phyloP scores from a whole-genome alignment of 352 stramenopile genomes.

The Phytophthora idaei region DNA sequence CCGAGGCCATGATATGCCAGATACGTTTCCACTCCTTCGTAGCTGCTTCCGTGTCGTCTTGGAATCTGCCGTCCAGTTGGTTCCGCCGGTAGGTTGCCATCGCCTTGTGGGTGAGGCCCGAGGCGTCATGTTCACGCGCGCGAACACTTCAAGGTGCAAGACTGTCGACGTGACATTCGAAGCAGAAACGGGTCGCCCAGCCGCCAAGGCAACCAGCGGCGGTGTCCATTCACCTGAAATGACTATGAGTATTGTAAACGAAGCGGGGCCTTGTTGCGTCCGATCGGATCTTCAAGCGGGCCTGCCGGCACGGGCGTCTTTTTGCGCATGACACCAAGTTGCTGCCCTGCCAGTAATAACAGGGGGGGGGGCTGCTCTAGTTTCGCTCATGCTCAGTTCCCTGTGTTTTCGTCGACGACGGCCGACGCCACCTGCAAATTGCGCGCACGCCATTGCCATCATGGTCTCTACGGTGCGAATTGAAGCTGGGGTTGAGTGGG shows the following conservation, averaged over 20 bases:
- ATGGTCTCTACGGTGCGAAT: constrained; percentile 18
- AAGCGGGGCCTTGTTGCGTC: constrained; percentile 8
- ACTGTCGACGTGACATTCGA: constrained; percentile 25
- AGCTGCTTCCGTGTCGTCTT: no score
- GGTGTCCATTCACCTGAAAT: constrained; percentile 2
- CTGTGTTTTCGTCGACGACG: background rate
- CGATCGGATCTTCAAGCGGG: constrained; percentile 7
- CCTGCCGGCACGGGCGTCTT: constrained; percentile 1
- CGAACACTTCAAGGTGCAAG: constrained; percentile 24
- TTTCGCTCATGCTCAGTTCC: background rate
- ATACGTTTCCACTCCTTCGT: no score
- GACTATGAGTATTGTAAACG: background rate
- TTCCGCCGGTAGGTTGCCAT: background rate
- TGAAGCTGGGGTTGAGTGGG: constrained; percentile 26
- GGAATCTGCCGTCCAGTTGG: no score
- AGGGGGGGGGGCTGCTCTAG: background rate
- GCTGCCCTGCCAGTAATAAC: no score
- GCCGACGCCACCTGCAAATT: background rate
- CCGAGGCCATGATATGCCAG: no score
- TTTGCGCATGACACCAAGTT: background rate
- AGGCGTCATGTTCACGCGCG: constrained; percentile 26
- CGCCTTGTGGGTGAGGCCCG: background rate
- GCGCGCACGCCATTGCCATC: constrained; percentile 1
- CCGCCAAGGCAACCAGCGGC: background rate
- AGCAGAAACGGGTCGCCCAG: constrained; percentile 3